Base-by-base conservation (phyloP, 2,329 filamentous ascomycete species). In the Thelonectria rubi region DNA sequence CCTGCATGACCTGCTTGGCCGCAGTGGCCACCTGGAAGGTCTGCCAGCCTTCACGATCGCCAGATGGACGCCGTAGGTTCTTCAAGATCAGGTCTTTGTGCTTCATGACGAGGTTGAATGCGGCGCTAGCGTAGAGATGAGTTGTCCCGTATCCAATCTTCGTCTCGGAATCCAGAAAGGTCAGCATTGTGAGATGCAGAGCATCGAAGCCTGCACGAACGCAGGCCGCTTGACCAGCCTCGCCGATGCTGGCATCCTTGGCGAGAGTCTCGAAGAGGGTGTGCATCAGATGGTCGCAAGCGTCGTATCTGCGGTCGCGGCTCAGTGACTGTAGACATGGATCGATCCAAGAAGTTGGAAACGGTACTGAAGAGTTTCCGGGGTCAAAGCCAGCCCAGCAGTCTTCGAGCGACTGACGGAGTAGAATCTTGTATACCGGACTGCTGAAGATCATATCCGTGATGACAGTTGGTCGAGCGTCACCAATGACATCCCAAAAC, bases 401-500 rank as follows among this genome's bases (percentile, higher is more conserved):
- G 42, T 77, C 69, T 20, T 84, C 81, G 45, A 88, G 79, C 14
- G 89, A 88, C 64, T 88, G 86, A 9, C 80, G 76, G 12, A 94
- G 82, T 7, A 91, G 74, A n/a, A 78, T 78, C 34, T 83, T 83
- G 69, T 91, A 87, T 3, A 86, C 82, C 8, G 89, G 88, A 64
- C 91, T 93, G 60, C 85, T 86, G 69, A 95, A 92, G 45, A 97
- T 86, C 65, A 93, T 86, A 73, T 97, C 93, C n/a, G 93, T 87
- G 49, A 98, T 87, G 34, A 90, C 88, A 43, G 89, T 88, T 3
- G 93, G 90, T 1, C 91, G 90, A 52, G 94, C 92, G 30, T 92
- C 87, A 52, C 91, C 89, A 78, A 97, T 90, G 2, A 93, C 90
- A 69, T 93, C 90, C 94, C 94, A 97, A 69, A 97, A 95, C 46